Evolutionary conservation across 2,329 filamentous ascomycete genomes (phyloP), one percentile per base, ranked within the genome.

Genomic region (Talaromyces pinophilus): DNA sequence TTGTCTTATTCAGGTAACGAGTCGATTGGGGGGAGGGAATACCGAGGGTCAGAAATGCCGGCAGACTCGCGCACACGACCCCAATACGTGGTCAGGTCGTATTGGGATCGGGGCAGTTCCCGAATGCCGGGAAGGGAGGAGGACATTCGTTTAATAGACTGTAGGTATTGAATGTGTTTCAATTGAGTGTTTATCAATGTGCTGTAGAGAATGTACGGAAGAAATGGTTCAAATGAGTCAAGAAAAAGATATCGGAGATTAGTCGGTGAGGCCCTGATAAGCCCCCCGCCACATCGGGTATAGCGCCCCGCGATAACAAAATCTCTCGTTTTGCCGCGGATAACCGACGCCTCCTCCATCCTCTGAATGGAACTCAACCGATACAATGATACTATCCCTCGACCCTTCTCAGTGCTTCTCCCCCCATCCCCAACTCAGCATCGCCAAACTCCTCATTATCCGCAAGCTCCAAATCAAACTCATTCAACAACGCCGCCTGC

Each of bases 11-110:
- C 40, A n/a, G 15, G 3, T 8, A n/a, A 5, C 6, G 40, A 44
- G 17, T n/a, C 6, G 3, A 44, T 44, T n/a, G 40, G 40, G 40
- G 15, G 40, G 40, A 10, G 7, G 68, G 60, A 64, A 42, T 85
- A 98, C 94, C 93, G 95, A 72, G 95, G 95, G 84, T 99, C 95
- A 77, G 93, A 91, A 73, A 99, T 88, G 73, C 93, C 89, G 68
- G 92, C 90, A 19, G 93, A 89, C 82, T 99, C 94, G 81, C 87
- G 88, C 75, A 98, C 95, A 67, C 95, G 89, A 70, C 95, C 95
- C 92, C 92, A 95, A 82, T 99, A 99, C 57, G 93, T 97, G 76
- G 81, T 87, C 74, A 99, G 85, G 77, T 99, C 92, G 86, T 96
- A 94, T 80, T 93, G 92, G 64, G 95, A 99, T 65, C 89, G 88